Base-by-base conservation (phyloP, 177 flowering plant genomes). In the Vitis hybrid region DNA sequence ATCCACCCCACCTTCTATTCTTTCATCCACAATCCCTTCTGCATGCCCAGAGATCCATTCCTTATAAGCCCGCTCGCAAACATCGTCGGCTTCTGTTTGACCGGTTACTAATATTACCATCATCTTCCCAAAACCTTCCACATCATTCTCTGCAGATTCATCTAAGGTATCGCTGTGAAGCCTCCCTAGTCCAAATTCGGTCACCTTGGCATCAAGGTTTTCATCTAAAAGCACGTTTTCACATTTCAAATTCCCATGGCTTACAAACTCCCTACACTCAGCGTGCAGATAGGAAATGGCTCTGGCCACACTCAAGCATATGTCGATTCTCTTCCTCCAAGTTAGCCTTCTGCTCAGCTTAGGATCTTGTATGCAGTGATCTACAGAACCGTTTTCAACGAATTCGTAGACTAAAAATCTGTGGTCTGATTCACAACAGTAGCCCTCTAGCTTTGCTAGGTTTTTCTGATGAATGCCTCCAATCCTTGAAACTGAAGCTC, bases 231-330 rank as follows among this genome's bases (percentile, higher is more conserved):
- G 73, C 22, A 90, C 84, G 72, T 86, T 90, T 65, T 78, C 78
- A 70, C 87, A 84, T 66, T 83, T 89, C 75, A 90, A 69, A 68
- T 82, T 86, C 66, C 93, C 93, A 77, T 90, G 96, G 76, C 81
- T 72, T 45, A 87, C 51, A 63, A 85, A 89, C 70, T 86, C 88
- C 68, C 90, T 81, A 70, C 96, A 90, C 4, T 71, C 90, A 19
- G 82, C 63, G 77, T 90, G 96, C 79, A 90, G 68, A 72, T 90
- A 90, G 61, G 79, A 77, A 50, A 90, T 52, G 14, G 88, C 90
- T 68, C 77, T 86, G 54, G 89, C 92, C 13, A 86, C 88, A 52
- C 81, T 72, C 22, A 78, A 19, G 73, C 88, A 85, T 18, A 89
- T 81, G 3, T 79, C 81, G 54, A 83, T 63, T 75, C 93, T 85